Conservation (phyloP, 495 filamentous ascomycete genomes). For the Tuber calosporum region DNA sequence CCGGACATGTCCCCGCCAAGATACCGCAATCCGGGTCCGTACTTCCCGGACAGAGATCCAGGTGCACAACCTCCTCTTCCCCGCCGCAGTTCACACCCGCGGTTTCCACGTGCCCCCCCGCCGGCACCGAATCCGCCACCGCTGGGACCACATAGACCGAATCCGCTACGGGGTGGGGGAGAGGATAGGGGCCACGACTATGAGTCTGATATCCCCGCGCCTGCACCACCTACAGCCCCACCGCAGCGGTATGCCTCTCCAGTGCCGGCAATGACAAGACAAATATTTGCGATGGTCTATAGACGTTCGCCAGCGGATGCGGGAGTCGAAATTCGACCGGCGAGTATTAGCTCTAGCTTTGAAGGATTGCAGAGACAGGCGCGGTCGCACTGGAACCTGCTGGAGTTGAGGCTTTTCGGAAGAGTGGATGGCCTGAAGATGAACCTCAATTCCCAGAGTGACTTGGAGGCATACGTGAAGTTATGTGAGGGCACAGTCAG, state of each 20-base stretch:
- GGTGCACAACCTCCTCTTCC: background rate
- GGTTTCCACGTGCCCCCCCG: conserved; percentile 15
- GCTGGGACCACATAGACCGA: conserved; percentile 6
- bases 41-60: background rate
- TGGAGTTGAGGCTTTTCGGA: conserved; percentile 22
- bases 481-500: conserved; percentile 21
- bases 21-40: background rate
- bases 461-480: conserved; percentile 26
- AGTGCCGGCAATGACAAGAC: background rate
- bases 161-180: conserved; percentile 1
- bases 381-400: conserved; percentile 17
- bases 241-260: background rate
- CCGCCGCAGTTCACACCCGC: conserved; percentile 12
- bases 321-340: conserved; percentile 25
- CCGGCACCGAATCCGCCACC: conserved; percentile 20
- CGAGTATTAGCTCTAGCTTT: conserved; percentile 20
- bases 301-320: conserved; percentile 19
- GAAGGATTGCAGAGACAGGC: conserved; percentile 24
- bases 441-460: conserved; percentile 23
- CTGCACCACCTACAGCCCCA: conserved; percentile 6
- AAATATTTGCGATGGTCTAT: conserved; percentile 25
- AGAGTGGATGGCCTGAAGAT: conserved; percentile 27
- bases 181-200: background rate
- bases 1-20: background rate
- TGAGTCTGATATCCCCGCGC: background rate